Percentiles rank a stretch among this genome's conserved stretches.
These are phyloP conservation scores for Oxyria digyna DNA, from an alignment of 148 eudicot genomes.

Conservation along the genomic window DNA sequence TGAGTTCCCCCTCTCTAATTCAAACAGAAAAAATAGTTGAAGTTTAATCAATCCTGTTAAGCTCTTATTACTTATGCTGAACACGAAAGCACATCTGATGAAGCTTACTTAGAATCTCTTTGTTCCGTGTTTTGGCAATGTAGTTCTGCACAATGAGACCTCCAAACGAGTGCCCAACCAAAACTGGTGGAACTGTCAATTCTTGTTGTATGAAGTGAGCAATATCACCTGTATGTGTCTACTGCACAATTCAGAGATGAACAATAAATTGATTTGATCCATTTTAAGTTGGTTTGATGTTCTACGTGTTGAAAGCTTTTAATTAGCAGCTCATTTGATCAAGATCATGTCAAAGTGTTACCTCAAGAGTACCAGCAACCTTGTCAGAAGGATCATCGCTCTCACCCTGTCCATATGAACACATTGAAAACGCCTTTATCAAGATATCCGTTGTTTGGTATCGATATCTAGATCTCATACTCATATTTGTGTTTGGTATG, in stretches of 20 bases:
- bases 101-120: conserved; percentile 27
- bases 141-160: conserved; percentile 84
- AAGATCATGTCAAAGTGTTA: conserved; percentile 13
- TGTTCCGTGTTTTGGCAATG: conserved; percentile 35
- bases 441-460: too few species aligned
- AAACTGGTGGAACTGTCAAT: conserved; percentile 42
- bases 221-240: conserved; percentile 82
- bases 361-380: conserved; percentile 86
- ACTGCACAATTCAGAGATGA: conserved; percentile 34
- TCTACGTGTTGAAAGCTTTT: neutral
- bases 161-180: conserved; percentile 93
- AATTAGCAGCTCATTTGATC: neutral
- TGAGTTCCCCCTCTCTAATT: conserved; percentile 20
- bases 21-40: conserved; percentile 6
- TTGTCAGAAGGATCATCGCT: conserved; percentile 62
- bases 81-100: neutral
- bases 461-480: too few species aligned
- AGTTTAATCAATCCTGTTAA: neutral
- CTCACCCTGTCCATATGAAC: conserved; percentile 56
- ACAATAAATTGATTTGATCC: conserved; percentile 6
- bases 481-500: too few species aligned
- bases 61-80: neutral
- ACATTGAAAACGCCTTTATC: conserved; percentile 10
- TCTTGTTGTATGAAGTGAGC: conserved; percentile 63
- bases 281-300: neutral